phyloP scores from a whole-genome alignment of 2,329 filamentous ascomycete genomes.

The Cordyceps javanica region DNA sequence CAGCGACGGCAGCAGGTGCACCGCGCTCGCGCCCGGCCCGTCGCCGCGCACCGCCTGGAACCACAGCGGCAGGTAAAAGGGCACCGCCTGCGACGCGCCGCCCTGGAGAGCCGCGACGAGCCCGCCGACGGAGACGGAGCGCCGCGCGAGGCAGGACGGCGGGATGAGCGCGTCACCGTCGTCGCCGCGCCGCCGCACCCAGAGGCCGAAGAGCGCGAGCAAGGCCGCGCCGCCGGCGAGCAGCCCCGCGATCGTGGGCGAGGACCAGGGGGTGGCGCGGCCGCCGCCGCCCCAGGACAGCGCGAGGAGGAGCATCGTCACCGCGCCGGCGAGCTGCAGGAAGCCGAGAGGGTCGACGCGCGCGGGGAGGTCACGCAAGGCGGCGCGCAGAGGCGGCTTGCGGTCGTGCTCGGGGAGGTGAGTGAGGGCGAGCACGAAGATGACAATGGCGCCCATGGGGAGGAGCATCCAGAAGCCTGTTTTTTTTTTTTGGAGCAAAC shows the following conservation, averaged over 20 bases:
- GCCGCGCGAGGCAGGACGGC: neutral
- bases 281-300: neutral
- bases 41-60: neutral
- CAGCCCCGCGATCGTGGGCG: neutral
- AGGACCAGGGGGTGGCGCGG: neutral
- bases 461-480: constrained; percentile 10
- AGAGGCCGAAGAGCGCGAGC: neutral
- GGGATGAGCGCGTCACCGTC: neutral
- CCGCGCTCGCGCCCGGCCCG: neutral
- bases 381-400: neutral
- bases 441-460: neutral
- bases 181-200: neutral
- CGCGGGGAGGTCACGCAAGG: too few species aligned
- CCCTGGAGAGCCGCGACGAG: neutral
- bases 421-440: too few species aligned
- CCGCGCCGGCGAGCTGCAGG: neutral
- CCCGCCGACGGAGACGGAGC: neutral
- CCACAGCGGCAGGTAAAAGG: constrained; percentile 1
- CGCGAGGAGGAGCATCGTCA: neutral
- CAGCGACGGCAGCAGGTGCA: neutral
- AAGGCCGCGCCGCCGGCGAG: neutral
- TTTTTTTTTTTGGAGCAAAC: too few species aligned
- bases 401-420: too few species aligned
- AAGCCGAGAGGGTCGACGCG: neutral
- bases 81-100: neutral